Evolutionary conservation across 345 rosid species (phyloP).

Genomic region (Arabidopsis suecica): DNA sequence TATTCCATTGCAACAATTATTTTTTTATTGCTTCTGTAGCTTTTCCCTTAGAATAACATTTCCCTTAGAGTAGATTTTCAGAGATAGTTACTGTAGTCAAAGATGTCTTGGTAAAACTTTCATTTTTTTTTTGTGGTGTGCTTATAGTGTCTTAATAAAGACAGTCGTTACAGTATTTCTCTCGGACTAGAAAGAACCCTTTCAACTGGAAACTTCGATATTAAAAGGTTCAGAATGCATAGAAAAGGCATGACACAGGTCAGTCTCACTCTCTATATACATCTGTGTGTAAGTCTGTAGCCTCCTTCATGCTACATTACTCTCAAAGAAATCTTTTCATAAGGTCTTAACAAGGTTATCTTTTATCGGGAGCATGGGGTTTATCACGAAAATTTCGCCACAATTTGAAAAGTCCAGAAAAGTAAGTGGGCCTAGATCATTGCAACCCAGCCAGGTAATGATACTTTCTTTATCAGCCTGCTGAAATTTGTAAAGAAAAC

Average conservation of each 20-base stretch:
- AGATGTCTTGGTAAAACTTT: conserved; percentile 14
- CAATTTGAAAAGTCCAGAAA: conserved; percentile 98
- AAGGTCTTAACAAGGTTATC: conserved; percentile 88
- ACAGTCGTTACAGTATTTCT: conserved; percentile 47
- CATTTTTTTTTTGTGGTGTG: conserved; percentile 9
- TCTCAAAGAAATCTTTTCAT: conserved; percentile 39
- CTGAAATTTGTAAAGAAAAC: background rate
- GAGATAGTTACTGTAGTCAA: conserved; percentile 13
- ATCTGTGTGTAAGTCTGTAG: conserved; percentile 23
- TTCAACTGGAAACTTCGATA: conserved; percentile 91
- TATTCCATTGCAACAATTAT: conserved; percentile 2
- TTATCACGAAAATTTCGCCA: conserved; percentile 76
- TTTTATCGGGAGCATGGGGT: conserved; percentile 79
- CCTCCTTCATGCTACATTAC: conserved; percentile 19
- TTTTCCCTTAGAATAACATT: conserved; percentile 21
- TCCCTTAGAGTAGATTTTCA: conserved; percentile 10
- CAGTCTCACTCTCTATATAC: conserved; percentile 20
- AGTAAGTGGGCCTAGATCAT: conserved; percentile 99
- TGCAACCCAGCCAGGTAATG: conserved; percentile 96
- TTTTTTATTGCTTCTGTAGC: conserved; percentile 6
- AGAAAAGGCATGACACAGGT: conserved; percentile 99
- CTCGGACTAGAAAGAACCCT: conserved; percentile 84
- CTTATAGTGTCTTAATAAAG: conserved; percentile 53
- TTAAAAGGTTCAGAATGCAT: conserved; percentile 93
- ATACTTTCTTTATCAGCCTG: conserved; percentile 27